A percentile compares a stretch with the other conserved stretches of the same genome.
Evolutionary conservation across 441 rosid genomes (phyloP).

Genomic region (Pelargonium australe): DNA sequence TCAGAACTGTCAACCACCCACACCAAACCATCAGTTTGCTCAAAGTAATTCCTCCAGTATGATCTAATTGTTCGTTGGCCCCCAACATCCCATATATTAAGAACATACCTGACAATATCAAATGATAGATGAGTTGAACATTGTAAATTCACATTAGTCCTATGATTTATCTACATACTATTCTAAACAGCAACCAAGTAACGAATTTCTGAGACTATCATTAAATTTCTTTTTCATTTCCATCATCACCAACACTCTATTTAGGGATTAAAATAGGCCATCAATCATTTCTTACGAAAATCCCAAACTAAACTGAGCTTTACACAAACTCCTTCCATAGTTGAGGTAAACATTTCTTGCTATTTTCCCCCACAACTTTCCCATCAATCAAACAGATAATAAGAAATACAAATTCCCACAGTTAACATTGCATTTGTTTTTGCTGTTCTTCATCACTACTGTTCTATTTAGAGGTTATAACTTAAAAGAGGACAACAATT

Average conservation of each 20-base stretch:
- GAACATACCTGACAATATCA: constrained; percentile 48
- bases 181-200: background rate
- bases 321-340: background rate
- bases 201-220: background rate
- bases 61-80: constrained; percentile 95
- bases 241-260: background rate
- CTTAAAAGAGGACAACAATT: no score
- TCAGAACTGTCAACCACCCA: constrained; percentile 99
- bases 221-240: background rate
- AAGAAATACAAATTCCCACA: background rate
- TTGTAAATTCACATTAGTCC: background rate
- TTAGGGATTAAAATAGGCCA: background rate
- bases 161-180: background rate
- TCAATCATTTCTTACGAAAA: background rate
- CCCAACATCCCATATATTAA: constrained; percentile 95
- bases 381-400: background rate
- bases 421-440: no score
- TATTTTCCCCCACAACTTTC: background rate
- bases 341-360: background rate
- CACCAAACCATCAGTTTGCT: constrained; percentile 93
- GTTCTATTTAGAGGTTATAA: no score
- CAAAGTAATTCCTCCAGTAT: constrained; percentile 96
- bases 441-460: no score
- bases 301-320: background rate
- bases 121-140: background rate